A percentile compares a stretch with the other conserved stretches of the same genome.
Evolutionary conservation across 2,329 filamentous ascomycete genomes (phyloP).

Genomic region (Fusarium sp.): DNA sequence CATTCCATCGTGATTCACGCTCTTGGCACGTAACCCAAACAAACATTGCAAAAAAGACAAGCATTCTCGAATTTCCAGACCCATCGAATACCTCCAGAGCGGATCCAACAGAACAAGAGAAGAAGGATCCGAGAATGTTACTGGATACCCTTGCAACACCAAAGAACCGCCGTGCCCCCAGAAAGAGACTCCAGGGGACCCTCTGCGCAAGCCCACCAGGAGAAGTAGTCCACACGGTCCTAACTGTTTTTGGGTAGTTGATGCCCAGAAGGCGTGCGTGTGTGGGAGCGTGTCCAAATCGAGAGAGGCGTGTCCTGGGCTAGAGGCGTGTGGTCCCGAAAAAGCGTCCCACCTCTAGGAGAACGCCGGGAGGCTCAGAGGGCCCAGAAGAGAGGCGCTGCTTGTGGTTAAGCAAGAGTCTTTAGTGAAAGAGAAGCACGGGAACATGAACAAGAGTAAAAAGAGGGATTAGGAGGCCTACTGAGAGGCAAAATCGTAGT

Average conservation of each 20-base stretch:
- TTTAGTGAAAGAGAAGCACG: slow-evolving; percentile 15
- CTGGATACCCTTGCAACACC: slow-evolving; percentile 20
- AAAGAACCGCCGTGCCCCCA: slow-evolving; percentile 33
- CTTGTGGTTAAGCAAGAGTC: slow-evolving; percentile 32
- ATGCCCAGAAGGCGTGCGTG: slow-evolving; percentile 35
- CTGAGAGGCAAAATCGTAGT: slow-evolving; percentile 7
- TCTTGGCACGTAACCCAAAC: slow-evolving; percentile 26
- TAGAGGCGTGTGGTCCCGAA: slow-evolving; percentile 29
- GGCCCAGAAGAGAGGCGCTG: slow-evolving; percentile 46
- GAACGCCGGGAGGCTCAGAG: slow-evolving; percentile 48
- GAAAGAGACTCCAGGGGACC: slow-evolving; percentile 35
- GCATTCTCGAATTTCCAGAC: slow-evolving; percentile 35
- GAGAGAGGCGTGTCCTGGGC: slow-evolving; percentile 32
- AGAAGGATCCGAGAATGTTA: slow-evolving; percentile 29
- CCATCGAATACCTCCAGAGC: slow-evolving; percentile 39
- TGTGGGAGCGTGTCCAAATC: slow-evolving; percentile 32
- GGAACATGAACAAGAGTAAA: slow-evolving; percentile 21
- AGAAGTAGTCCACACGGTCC: slow-evolving; percentile 34
- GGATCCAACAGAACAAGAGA: slow-evolving; percentile 33
- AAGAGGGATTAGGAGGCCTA: slow-evolving; percentile 26
- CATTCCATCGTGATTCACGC: slow-evolving; percentile 38
- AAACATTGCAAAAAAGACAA: slow-evolving; percentile 31
- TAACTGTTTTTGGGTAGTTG: slow-evolving; percentile 37
- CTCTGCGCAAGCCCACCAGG: slow-evolving; percentile 37
- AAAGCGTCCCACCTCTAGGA: slow-evolving; percentile 42